These are phyloP conservation scores for Vaccinium darrowii DNA, from an alignment of 148 eudicot species.

Conservation along the genomic window DNA sequence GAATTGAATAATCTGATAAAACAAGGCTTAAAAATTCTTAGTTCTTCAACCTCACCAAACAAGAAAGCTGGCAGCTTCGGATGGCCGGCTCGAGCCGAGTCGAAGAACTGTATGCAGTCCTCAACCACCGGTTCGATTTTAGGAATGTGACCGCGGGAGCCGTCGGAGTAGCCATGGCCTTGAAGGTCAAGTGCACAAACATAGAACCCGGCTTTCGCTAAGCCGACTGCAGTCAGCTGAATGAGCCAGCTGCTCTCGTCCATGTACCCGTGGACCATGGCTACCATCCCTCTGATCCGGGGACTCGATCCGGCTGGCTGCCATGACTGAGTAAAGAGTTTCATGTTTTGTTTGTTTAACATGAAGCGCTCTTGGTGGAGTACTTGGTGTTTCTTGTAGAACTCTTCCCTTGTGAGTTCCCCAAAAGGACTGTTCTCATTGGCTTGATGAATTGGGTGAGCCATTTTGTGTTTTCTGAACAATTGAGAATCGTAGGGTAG, in stretches of 20 bases:
- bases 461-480: conserved; percentile 20
- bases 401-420: conserved; percentile 35
- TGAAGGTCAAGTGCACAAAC: conserved; percentile 47
- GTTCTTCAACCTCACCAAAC: conserved; percentile 30
- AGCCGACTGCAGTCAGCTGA: conserved; percentile 41
- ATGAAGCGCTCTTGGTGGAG: conserved; percentile 45
- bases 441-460: conserved; percentile 46
- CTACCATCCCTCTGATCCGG: conserved; percentile 31
- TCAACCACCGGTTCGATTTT: conserved; percentile 21
- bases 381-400: conserved; percentile 40
- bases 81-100: conserved; percentile 22
- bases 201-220: conserved; percentile 38
- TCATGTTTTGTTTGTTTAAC: conserved; percentile 39
- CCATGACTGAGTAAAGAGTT: conserved; percentile 47
- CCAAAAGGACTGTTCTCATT: conserved; percentile 47
- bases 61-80: conserved; percentile 34
- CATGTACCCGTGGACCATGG: conserved; percentile 44
- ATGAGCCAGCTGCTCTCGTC: conserved; percentile 52
- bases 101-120: conserved; percentile 40
- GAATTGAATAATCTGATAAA: neutral
- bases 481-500: neutral
- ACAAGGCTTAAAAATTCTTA: neutral
- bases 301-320: neutral
- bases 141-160: conserved; percentile 34
- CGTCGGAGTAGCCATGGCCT: conserved; percentile 51